Conservation (phyloP, 768 basidiomycete species). For the Kwoniella europaea region DNA sequence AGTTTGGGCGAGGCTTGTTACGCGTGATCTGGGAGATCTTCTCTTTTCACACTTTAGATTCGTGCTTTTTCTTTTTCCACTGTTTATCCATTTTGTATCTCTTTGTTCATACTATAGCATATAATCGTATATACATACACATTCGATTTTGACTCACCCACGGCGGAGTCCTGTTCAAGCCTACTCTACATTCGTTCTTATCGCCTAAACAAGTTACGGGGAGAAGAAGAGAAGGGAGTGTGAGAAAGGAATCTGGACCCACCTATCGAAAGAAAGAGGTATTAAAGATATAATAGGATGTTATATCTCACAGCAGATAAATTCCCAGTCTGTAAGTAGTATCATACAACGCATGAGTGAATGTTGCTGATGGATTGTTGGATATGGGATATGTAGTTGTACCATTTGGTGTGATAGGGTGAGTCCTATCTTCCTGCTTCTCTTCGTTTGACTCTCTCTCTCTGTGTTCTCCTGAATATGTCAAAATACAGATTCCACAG, state of each 20-base stretch:
- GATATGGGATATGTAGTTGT: conserved; percentile 63
- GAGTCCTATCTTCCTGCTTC: conserved; percentile 21
- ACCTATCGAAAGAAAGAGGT: not conserved
- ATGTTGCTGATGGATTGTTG: conserved; percentile 11
- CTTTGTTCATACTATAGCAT: not conserved
- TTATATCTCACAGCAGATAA: conserved; percentile 83
- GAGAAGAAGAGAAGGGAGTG: not conserved
- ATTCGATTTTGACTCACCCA: not conserved
- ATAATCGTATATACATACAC: not conserved
- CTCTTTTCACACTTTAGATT: not conserved
- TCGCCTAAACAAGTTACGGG: not conserved
- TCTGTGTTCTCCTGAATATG: not conserved
- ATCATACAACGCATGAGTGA: conserved; percentile 1
- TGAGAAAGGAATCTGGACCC: not conserved
- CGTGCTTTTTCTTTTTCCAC: not conserved
- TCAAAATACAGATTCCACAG: not conserved
- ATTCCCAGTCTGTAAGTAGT: conserved; percentile 82
- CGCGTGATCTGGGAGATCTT: not conserved
- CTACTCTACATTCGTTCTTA: too few species aligned
- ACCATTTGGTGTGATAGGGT: conserved; percentile 59
- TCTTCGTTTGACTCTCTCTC: not conserved
- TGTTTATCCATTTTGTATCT: not conserved
- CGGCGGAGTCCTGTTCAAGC: not conserved
- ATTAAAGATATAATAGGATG: conserved; percentile 6
- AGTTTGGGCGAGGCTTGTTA: not conserved